phyloP scores from a whole-genome alignment of 768 basidiomycete genomes.

The Suillus discolor region DNA sequence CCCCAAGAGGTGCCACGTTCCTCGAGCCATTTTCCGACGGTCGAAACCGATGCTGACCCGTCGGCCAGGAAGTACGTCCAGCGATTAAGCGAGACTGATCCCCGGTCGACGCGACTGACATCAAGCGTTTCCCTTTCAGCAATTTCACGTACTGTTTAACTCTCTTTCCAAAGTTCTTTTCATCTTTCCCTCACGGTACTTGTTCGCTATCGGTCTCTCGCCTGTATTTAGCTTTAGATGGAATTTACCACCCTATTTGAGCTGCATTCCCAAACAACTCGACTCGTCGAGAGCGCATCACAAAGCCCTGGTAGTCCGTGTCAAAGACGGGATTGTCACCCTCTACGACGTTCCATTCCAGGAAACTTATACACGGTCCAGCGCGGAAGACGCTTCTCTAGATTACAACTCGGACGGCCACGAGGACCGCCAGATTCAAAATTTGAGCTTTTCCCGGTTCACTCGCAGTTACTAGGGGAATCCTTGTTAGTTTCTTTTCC shows the following conservation, averaged over 20 bases:
- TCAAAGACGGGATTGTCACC: conserved; percentile 71
- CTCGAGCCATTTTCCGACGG: conserved; percentile 55
- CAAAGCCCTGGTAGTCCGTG: conserved; percentile 62
- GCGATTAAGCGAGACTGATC: conserved; percentile 54
- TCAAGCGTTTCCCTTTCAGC: conserved; percentile 79
- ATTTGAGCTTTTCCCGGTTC: conserved; percentile 86
- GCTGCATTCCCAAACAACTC: conserved; percentile 88
- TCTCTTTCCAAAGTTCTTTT: conserved; percentile 83
- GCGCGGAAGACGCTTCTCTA: conserved; percentile 74
- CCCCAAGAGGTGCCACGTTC: conserved; percentile 64
- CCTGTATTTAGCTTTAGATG: conserved; percentile 85
- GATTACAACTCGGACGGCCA: conserved; percentile 73
- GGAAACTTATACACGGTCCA: conserved; percentile 77
- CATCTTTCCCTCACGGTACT: conserved; percentile 84
- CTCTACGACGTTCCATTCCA: conserved; percentile 82
- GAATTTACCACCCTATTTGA: conserved; percentile 80
- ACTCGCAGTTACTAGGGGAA: conserved; percentile 88
- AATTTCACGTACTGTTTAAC: conserved; percentile 83
- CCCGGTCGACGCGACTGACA: conserved; percentile 62
- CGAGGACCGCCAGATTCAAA: conserved; percentile 69
- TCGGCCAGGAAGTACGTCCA: conserved; percentile 50
- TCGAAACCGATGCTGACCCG: conserved; percentile 73
- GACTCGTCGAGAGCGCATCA: conserved; percentile 78
- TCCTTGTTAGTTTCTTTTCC: conserved; percentile 92
- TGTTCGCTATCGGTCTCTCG: conserved; percentile 84